Evolutionary conservation across 495 filamentous ascomycete genomes (phyloP), one percentile per base, ranked within the genome.

Genomic region (Rostrohypoxylon terebratum): DNA sequence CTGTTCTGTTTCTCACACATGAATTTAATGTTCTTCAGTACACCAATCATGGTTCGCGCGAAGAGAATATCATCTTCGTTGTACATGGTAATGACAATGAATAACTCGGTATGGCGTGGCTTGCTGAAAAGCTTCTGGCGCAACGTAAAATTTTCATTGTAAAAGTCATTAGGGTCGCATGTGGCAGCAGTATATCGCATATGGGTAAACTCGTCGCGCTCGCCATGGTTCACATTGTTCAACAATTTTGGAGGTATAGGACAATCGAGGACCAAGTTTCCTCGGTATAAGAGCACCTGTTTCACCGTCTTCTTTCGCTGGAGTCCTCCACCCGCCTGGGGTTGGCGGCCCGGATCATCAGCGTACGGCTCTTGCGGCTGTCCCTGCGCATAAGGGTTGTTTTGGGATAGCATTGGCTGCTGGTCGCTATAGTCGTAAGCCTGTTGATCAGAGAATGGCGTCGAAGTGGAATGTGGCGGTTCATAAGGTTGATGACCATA

Each of bases 31-130:
- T 99, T 99, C 83, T 98, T 98, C 84, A 98, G 91, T 0, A 99
- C 95, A 81, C 96, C 96, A 7, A 91, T 93, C 93, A 99, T 92
- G 3, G 96, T 99, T 38, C 96, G 89, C 40, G 96, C 94, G 77
- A 99, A 97, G 16, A 98, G 86, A 66, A 97, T 92, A 66, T 98
- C 96, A 77, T 99, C 94, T 79, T 99, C 96, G 75, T 99, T 99
- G 83, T 94, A 99, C 96, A 99, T 99, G 33, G 96, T 99, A 44
- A 99, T 87, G 7, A 93, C 96, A 77, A 99, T 98, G 81, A 99
- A 98, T 0, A 99, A 86, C 83, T 99, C 96, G 0, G 96, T 99
- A 74, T 97, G 90, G 45, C 96, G 85, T 10, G 94, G 90, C 80
- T 97, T 97, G 62, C 93, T 93, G 80, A 98, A 98, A 9, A 99